phyloP scores from a whole-genome alignment of 2,329 filamentous ascomycete species.

The Calonectria pauciramosa region DNA sequence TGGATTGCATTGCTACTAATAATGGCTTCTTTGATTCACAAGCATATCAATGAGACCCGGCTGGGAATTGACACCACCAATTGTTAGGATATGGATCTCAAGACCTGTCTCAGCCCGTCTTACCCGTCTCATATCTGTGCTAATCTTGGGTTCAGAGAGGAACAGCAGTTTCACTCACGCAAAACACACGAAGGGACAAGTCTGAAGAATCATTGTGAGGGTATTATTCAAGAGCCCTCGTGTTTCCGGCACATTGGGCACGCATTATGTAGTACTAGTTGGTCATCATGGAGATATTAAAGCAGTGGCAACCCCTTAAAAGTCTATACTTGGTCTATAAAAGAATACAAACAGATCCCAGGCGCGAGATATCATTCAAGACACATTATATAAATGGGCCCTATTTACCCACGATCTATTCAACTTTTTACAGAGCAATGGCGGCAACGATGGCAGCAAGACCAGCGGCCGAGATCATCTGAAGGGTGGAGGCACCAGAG shows the following conservation, averaged over 20 bases:
- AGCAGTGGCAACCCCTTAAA: constrained; percentile 37
- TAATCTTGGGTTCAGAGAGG: background rate
- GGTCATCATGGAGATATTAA: constrained; percentile 24
- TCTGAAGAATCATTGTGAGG: background rate
- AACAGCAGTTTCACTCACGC: background rate
- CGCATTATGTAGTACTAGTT: constrained; percentile 3
- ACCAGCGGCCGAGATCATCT: constrained; percentile 34
- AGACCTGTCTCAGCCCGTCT: background rate
- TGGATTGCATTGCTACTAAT: background rate
- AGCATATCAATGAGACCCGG: background rate
- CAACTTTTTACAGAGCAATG: constrained; percentile 43
- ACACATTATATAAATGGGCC: constrained; percentile 41
- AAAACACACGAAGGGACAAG: background rate
- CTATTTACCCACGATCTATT: constrained; percentile 42
- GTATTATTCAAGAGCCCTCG: background rate
- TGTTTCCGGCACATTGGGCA: background rate
- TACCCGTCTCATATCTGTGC: background rate
- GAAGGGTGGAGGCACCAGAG: constrained; percentile 36
- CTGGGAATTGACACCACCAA: background rate
- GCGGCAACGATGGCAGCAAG: constrained; percentile 40
- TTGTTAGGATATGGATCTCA: background rate
- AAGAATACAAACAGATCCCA: constrained; percentile 47
- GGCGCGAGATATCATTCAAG: constrained; percentile 40
- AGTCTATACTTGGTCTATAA: constrained; percentile 48
- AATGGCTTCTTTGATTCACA: background rate